These are phyloP conservation scores for Botryotinia narcissicola DNA, from an alignment of 2,329 filamentous ascomycete genomes.

Conservation along the genomic window DNA sequence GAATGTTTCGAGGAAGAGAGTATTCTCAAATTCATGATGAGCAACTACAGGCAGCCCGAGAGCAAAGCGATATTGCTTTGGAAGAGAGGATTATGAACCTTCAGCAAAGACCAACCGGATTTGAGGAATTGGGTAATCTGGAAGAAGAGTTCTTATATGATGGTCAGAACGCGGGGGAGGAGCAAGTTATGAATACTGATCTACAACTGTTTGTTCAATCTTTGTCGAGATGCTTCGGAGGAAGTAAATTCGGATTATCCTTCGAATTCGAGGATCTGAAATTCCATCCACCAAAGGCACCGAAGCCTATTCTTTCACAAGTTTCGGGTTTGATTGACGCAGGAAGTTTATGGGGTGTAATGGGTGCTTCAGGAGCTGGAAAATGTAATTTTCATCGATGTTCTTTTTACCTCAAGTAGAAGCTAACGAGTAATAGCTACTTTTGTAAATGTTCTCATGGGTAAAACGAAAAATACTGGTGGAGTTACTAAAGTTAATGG, in stretches of 20 bases:
- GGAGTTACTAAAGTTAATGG: constrained; percentile 53
- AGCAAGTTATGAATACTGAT: constrained; percentile 40
- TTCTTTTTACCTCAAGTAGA: not conserved
- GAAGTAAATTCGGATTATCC: constrained; percentile 50
- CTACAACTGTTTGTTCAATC: constrained; percentile 52
- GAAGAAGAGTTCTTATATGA: constrained; percentile 23
- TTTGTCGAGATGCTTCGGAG: constrained; percentile 51
- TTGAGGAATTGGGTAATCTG: constrained; percentile 19
- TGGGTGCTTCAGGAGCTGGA: constrained; percentile 58
- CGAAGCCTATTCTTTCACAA: constrained; percentile 49
- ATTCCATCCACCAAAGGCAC: constrained; percentile 47
- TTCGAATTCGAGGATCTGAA: constrained; percentile 52
- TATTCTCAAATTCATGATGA: constrained; percentile 31
- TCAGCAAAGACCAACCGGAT: constrained; percentile 27
- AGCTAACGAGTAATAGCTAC: constrained; percentile 41
- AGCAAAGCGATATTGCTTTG: constrained; percentile 25
- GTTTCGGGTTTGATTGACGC: constrained; percentile 54
- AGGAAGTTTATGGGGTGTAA: constrained; percentile 56
- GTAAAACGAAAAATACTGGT: constrained; percentile 51
- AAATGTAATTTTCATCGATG: constrained; percentile 42
- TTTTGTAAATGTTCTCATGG: constrained; percentile 61
- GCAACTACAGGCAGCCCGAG: constrained; percentile 18
- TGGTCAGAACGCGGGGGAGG: constrained; percentile 22
- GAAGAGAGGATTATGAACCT: constrained; percentile 22
- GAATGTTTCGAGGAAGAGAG: constrained; percentile 36